Percentiles rank a stretch among this genome's conserved stretches.
Conservation (phyloP, 2,329 filamentous ascomycete species). For the Blastomyces parvus region DNA sequence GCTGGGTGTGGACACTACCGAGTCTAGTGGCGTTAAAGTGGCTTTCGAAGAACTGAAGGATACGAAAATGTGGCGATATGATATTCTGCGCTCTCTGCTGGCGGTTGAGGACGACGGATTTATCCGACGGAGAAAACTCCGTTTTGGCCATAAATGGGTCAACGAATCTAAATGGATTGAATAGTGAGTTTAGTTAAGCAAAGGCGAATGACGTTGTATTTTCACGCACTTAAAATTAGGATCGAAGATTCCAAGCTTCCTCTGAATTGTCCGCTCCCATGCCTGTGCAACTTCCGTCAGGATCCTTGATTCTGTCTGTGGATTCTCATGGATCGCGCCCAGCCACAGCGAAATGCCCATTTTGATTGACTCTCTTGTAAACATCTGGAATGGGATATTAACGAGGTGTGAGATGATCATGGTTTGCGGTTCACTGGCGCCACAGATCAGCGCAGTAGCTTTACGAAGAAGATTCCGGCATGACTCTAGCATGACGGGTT, state of each 20-base stretch:
- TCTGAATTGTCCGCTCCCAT: slow-evolving; percentile 77
- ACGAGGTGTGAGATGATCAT: slow-evolving; percentile 80
- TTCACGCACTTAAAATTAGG: slow-evolving; percentile 48
- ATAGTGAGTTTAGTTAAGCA: slow-evolving; percentile 13
- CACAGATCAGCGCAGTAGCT: slow-evolving; percentile 78
- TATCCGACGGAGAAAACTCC: slow-evolving; percentile 87
- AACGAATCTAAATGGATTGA: slow-evolving; percentile 44
- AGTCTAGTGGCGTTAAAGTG: slow-evolving; percentile 92
- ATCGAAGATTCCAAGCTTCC: slow-evolving; percentile 72
- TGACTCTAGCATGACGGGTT: slow-evolving; percentile 61
- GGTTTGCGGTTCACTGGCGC: slow-evolving; percentile 63
- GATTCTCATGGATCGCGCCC: slow-evolving; percentile 93
- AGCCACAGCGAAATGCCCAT: slow-evolving; percentile 93
- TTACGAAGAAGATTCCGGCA: slow-evolving; percentile 72
- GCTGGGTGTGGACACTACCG: slow-evolving; percentile 70
- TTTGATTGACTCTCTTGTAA: slow-evolving; percentile 92
- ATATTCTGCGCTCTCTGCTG: slow-evolving; percentile 73
- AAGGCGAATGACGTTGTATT: background rate
- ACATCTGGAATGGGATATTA: slow-evolving; percentile 81
- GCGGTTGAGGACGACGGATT: slow-evolving; percentile 59
- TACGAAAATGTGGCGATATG: slow-evolving; percentile 72
- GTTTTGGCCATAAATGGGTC: slow-evolving; percentile 88
- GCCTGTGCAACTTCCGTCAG: slow-evolving; percentile 79
- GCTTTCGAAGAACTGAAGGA: slow-evolving; percentile 83
- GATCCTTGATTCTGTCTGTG: slow-evolving; percentile 74